Evolutionary conservation across 331 rosid species (phyloP), one percentile per base, ranked within the genome.

Genomic region (Saraca asoca): DNA sequence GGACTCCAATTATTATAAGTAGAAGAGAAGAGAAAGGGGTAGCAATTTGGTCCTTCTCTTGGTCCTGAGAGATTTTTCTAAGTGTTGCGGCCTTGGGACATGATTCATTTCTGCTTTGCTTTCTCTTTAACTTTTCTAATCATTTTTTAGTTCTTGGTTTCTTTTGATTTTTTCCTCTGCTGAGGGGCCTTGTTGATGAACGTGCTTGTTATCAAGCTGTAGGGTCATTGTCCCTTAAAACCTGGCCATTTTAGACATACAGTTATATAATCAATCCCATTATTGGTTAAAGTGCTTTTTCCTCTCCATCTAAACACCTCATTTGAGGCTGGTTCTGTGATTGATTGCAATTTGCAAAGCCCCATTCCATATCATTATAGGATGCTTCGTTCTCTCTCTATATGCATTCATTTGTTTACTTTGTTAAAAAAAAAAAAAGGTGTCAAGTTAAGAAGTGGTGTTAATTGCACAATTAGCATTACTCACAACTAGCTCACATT

Each of bases 141-240:
- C 81, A 74, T 59, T 73, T n/a, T 70, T 55, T 49, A 64, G 64
- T 79, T 78, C 49, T 69, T 69, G 37, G 72, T 70, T 64, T 50
- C 82, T 80, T 71, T 69, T 62, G 59, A 68, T 70, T 76, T 56
- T 39, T 56, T 16, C 18, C 38, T 34, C 50, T 76, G 70, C 59
- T 74, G 81, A 75, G 86, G 75, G 66, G 11, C 80, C 78, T 74
- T 71, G 73, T 70, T 74, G 69, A 84, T 48, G 70, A 90, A 83
- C 83, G 81, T 83, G 96, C 75, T 80, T 71, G 63, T 77, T 82
- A 82, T 89, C 83, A 84, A 82, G 74, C 49, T 71, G 91, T 89
- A 87, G 95, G 95, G 46, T 80, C 90, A 29, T 59, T 67, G 19
- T 51, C 41, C 64, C 45, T 68, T 66, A 29, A 54, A 16, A 52